Evolutionary conservation across 2,329 filamentous ascomycete genomes (phyloP).

Genomic region (Clarireedia sp.): DNA sequence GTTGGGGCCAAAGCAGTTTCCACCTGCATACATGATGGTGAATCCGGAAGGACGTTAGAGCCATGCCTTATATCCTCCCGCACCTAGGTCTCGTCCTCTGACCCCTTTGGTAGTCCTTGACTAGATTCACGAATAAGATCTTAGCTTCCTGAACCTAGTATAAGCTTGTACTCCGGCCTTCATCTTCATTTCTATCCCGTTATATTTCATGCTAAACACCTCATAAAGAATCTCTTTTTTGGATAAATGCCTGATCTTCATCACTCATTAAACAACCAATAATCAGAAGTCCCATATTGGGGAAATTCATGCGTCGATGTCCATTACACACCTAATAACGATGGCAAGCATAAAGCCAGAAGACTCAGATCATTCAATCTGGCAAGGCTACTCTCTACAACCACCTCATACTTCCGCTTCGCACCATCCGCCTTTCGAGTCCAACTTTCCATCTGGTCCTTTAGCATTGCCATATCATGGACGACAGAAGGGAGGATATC

Average conservation of each 20-base stretch:
- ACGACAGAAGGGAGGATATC: slow-evolving; percentile 24
- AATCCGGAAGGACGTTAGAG: slow-evolving; percentile 24
- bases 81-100: slow-evolving; percentile 17
- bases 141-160: slow-evolving; percentile 23
- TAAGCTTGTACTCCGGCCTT: slow-evolving; percentile 25
- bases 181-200: slow-evolving; percentile 19
- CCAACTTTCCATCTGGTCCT: slow-evolving; percentile 20
- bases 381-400: slow-evolving; percentile 28
- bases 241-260: slow-evolving; percentile 17
- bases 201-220: slow-evolving; percentile 13
- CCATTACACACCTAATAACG: slow-evolving; percentile 27
- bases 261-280: slow-evolving; percentile 16
- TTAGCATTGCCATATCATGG: slow-evolving; percentile 23
- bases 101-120: slow-evolving; percentile 22
- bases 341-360: slow-evolving; percentile 30
- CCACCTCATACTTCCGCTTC: slow-evolving; percentile 16
- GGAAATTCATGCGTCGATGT: slow-evolving; percentile 26
- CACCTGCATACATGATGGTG: slow-evolving; percentile 16
- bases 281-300: slow-evolving; percentile 8
- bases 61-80: slow-evolving; percentile 15
- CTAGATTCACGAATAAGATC: slow-evolving; percentile 24
- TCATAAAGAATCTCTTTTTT: slow-evolving; percentile 13
- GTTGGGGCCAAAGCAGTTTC: slow-evolving; percentile 12
- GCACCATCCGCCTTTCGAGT: slow-evolving; percentile 23
- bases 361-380: slow-evolving; percentile 26